Evolutionary conservation across 1,284 basidiomycete species (phyloP).

Genomic region (Abortiporus biennis): DNA sequence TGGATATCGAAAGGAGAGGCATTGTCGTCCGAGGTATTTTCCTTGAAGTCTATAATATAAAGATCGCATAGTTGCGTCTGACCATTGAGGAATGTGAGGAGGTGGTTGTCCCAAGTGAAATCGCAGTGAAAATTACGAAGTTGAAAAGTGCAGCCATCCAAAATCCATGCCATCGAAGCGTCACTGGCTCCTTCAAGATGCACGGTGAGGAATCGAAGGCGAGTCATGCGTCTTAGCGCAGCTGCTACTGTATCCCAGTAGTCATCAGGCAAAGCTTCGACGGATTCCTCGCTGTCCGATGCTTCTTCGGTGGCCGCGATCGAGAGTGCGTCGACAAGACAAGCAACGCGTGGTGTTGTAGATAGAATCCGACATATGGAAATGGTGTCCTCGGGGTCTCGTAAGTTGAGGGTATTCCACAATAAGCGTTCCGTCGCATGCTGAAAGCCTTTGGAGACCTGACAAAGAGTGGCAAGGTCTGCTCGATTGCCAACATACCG

Average conservation of each 20-base stretch:
- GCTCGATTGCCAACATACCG: constrained; percentile 40
- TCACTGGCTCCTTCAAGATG: constrained; percentile 37
- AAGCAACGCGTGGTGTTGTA: constrained; percentile 37
- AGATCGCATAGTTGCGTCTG: constrained; percentile 49
- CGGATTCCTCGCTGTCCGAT: constrained; percentile 10
- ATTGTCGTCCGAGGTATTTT: neutral
- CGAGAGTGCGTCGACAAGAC: constrained; percentile 47
- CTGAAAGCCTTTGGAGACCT: constrained; percentile 49
- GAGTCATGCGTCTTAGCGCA: constrained; percentile 38
- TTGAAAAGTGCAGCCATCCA: constrained; percentile 40
- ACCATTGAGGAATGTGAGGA: constrained; percentile 46
- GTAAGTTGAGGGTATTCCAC: constrained; percentile 51
- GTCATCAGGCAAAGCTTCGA: constrained; percentile 23
- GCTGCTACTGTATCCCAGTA: constrained; percentile 46
- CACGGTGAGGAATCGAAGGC: constrained; percentile 46
- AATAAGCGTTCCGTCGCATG: constrained; percentile 47
- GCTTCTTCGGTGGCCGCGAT: constrained; percentile 29
- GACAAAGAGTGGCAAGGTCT: constrained; percentile 49
- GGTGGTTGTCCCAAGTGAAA: constrained; percentile 51
- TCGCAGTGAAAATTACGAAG: constrained; percentile 58
- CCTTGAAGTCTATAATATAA: constrained; percentile 48
- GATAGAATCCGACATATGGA: constrained; percentile 42
- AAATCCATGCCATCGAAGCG: constrained; percentile 45
- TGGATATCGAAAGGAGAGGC: constrained; percentile 25
- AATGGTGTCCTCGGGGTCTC: constrained; percentile 30